phyloP scores from a whole-genome alignment of 1,284 basidiomycete species.

The Rugosomyces carneus region DNA sequence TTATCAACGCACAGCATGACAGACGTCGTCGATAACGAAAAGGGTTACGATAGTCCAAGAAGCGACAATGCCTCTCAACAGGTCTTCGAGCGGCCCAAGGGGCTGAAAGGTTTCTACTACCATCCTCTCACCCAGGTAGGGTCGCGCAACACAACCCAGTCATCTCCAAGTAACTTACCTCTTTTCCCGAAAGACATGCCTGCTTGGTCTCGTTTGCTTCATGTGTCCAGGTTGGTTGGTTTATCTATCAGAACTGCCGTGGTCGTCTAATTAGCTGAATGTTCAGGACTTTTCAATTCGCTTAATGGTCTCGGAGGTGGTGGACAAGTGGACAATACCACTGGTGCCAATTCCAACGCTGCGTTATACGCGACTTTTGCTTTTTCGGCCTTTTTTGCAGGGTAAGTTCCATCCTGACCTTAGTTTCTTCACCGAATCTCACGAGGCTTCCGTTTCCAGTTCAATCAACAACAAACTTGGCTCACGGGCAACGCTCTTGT shows the following conservation, averaged over 20 bases:
- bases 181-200: slow-evolving; percentile 31
- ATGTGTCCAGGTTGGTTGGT: slow-evolving; percentile 49
- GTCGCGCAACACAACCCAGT: slow-evolving; percentile 9
- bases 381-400: slow-evolving; percentile 55
- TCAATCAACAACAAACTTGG: slow-evolving; percentile 76
- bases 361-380: slow-evolving; percentile 70
- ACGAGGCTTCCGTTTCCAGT: slow-evolving; percentile 27
- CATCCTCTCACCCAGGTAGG: slow-evolving; percentile 44
- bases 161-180: slow-evolving; percentile 6
- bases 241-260: background rate
- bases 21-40: slow-evolving; percentile 20
- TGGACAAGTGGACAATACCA: slow-evolving; percentile 56
- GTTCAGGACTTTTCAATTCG: slow-evolving; percentile 44
- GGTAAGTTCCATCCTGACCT: too few species aligned
- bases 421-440: too few species aligned
- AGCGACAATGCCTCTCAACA: slow-evolving; percentile 20
- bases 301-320: slow-evolving; percentile 65
- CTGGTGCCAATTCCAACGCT: slow-evolving; percentile 58
- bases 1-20: slow-evolving; percentile 16
- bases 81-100: slow-evolving; percentile 29
- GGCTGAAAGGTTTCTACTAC: slow-evolving; percentile 37
- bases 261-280: background rate
- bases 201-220: slow-evolving; percentile 65
- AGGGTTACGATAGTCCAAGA: slow-evolving; percentile 17
- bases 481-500: slow-evolving; percentile 60